A percentile compares a stretch with the other conserved stretches of the same genome.
phyloP scores from a whole-genome alignment of 2,329 filamentous ascomycete genomes.

The Fusarium caatingaense region DNA sequence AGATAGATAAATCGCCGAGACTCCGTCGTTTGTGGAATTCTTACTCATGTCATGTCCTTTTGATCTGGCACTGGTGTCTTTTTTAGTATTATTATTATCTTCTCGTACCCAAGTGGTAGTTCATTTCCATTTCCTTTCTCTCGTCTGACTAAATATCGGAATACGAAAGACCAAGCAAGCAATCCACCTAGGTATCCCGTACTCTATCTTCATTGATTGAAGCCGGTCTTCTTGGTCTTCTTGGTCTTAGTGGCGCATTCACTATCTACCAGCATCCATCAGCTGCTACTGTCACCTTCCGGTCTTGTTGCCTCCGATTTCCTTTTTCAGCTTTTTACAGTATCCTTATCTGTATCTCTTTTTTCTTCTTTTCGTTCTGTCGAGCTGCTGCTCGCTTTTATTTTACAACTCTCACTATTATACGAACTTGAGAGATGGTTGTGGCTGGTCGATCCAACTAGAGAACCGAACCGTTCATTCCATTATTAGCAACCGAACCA shows the following conservation, averaged over 20 bases:
- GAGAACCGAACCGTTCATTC: slow-evolving; percentile 24
- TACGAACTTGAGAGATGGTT: slow-evolving; percentile 41
- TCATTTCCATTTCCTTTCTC: slow-evolving; percentile 28
- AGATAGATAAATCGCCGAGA: slow-evolving; percentile 34
- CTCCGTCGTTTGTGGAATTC: slow-evolving; percentile 19
- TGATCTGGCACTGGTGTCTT: slow-evolving; percentile 25
- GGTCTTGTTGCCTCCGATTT: slow-evolving; percentile 20
- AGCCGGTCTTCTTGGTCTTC: slow-evolving; percentile 45
- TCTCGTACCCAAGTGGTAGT: slow-evolving; percentile 35
- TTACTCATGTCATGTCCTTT: slow-evolving; percentile 32
- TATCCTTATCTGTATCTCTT: background rate
- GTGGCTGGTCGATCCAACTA: slow-evolving; percentile 37
- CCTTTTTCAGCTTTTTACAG: slow-evolving; percentile 10
- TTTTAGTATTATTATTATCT: slow-evolving; percentile 1
- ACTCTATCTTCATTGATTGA: slow-evolving; percentile 22
- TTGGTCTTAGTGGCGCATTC: slow-evolving; percentile 31
- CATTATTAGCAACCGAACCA: slow-evolving; percentile 36
- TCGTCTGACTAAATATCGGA: slow-evolving; percentile 25
- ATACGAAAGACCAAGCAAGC: slow-evolving; percentile 10
- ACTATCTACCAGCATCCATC: slow-evolving; percentile 35
- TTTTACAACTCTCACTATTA: slow-evolving; percentile 9
- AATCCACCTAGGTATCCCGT: background rate
- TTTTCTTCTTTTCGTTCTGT: slow-evolving; percentile 10
- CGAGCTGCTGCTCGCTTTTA: slow-evolving; percentile 27
- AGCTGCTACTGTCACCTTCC: slow-evolving; percentile 29